Conservation (phyloP, 2,329 filamentous ascomycete genomes). For the Botrytis sinoallii region DNA sequence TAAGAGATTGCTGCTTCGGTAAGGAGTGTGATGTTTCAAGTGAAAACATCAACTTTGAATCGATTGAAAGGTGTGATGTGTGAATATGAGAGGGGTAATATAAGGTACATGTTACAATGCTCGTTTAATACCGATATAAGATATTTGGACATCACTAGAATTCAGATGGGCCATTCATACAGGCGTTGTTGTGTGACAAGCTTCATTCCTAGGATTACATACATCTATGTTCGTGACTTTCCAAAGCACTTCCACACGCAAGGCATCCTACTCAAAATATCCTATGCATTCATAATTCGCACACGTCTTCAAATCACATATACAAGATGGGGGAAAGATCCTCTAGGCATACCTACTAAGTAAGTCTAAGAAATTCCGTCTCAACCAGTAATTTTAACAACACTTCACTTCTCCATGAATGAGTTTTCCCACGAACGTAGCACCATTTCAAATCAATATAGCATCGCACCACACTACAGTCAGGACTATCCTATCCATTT, state of each 20-base stretch:
- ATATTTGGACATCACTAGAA: background rate
- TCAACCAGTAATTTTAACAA: background rate
- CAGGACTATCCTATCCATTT: background rate
- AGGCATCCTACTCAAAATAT: background rate
- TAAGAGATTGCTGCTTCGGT: no score
- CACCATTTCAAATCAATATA: background rate
- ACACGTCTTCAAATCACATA: background rate
- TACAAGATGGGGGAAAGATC: background rate
- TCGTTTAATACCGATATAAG: background rate
- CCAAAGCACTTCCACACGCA: no score
- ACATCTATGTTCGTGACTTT: background rate
- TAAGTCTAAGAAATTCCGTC: background rate
- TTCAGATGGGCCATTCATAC: fast-evolving
- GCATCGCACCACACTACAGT: background rate
- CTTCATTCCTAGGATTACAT: fast-evolving
- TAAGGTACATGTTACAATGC: background rate
- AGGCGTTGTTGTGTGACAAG: background rate
- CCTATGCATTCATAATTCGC: no score
- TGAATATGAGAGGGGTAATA: no score
- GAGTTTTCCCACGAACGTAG: no score
- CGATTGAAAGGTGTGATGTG: no score
- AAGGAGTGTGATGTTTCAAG: no score
- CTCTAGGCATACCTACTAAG: background rate
- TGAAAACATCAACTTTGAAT: no score
- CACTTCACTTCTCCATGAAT: background rate